Percentiles rank a stretch among this genome's conserved stretches.
Conservation (phyloP, 306 rosid species). For the Prunus davidiana region DNA sequence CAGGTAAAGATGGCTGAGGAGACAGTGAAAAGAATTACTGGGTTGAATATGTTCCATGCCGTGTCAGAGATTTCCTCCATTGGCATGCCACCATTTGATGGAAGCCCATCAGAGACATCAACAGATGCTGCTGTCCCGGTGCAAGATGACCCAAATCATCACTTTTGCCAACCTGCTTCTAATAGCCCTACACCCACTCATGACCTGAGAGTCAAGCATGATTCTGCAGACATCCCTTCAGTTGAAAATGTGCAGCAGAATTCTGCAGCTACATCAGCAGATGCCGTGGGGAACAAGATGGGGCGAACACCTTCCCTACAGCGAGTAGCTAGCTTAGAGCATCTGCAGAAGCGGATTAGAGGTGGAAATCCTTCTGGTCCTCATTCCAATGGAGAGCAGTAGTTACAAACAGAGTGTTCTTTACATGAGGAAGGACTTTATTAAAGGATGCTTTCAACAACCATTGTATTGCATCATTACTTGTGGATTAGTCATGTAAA, state of each 20-base stretch:
- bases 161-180: conserved; percentile 44
- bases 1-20: conserved; percentile 94
- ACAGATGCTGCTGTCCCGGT: conserved; percentile 60
- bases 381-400: conserved; percentile 46
- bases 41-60: conserved; percentile 48
- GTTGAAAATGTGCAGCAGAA: conserved; percentile 48
- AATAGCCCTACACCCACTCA: conserved; percentile 34
- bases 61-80: conserved; percentile 60
- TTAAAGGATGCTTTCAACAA: conserved; percentile 6
- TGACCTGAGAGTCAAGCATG: conserved; percentile 40
- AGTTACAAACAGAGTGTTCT: conserved; percentile 18
- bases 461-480: conserved; percentile 17
- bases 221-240: conserved; percentile 39
- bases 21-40: conserved; percentile 65
- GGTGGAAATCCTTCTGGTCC: conserved; percentile 33
- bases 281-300: conserved; percentile 42
- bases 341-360: conserved; percentile 84
- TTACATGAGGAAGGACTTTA: conserved; percentile 11
- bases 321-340: conserved; percentile 96
- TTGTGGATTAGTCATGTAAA: conserved; percentile 20
- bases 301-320: conserved; percentile 53
- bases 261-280: conserved; percentile 31
- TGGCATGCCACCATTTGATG: conserved; percentile 52
- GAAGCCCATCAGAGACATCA: conserved; percentile 78
- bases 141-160: conserved; percentile 57